Evolutionary conservation across 148 eudicot species (phyloP).

Genomic region (Tetragonia tetragonoides): DNA sequence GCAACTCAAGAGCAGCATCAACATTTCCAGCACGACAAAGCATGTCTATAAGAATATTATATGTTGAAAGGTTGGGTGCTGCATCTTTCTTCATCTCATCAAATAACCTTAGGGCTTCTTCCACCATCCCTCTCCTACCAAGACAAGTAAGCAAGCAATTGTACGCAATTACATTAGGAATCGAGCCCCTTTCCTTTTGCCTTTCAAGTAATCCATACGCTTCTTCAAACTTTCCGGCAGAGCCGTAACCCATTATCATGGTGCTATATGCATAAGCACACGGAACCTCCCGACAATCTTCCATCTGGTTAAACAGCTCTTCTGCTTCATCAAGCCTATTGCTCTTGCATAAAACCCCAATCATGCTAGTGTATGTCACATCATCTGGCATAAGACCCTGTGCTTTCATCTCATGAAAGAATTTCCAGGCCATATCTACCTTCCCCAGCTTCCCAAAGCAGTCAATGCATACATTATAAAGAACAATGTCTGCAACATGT

Average conservation of each 20-base stretch:
- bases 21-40: constrained; percentile 62
- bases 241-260: constrained; percentile 96
- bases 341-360: constrained; percentile 78
- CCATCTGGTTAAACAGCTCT: constrained; percentile 86
- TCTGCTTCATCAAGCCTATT: constrained; percentile 77
- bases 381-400: constrained; percentile 84
- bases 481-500: constrained; percentile 72
- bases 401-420: constrained; percentile 82
- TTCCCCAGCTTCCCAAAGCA: constrained; percentile 93
- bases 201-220: constrained; percentile 76
- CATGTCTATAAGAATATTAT: constrained; percentile 80
- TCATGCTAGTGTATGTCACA: constrained; percentile 91
- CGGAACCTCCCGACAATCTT: constrained; percentile 64
- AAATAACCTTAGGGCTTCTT: constrained; percentile 64
- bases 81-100: constrained; percentile 84
- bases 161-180: constrained; percentile 88
- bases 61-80: constrained; percentile 64
- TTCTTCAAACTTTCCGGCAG: constrained; percentile 77
- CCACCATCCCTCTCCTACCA: constrained; percentile 62
- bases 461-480: constrained; percentile 90
- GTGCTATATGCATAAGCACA: constrained; percentile 98
- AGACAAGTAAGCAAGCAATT: constrained; percentile 85
- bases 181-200: constrained; percentile 78
- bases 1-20: constrained; percentile 67
- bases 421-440: constrained; percentile 98